Base-by-base conservation (phyloP, 345 rosid genomes). In the Excoecaria cochinchinensis region DNA sequence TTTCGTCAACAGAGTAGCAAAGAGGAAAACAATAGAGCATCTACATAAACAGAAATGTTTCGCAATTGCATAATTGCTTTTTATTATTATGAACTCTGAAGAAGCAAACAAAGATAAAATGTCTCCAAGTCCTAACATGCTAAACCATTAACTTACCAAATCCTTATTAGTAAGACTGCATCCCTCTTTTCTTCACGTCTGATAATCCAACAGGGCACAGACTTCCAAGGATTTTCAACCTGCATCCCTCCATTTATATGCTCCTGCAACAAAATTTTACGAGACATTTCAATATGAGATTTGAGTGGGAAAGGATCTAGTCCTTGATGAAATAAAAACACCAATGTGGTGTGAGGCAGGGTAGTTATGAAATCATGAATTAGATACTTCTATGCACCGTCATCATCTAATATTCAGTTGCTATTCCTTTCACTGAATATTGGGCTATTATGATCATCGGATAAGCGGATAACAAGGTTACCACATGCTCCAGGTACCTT, bases 131-230 rank as follows among this genome's bases (percentile, higher is more conserved):
- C 72, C 52, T 61, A 70, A 72, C 86, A 83, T 16, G 82, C 74
- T n/a, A 78, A 78, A 80, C 85, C 76, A 82, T 55, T 73, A 56
- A 85, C 97, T 89, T 89, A 95, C 97, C 95, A 19, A 88, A 78
- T 76, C 67, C 75, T 76, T 51, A 71, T 77, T 53, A 78, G 69
- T 24, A 70, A 74, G 69, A 63, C 70, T 46, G 81, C 77, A 71
- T 66, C 56, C 58, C 48, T 48, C 75, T 36, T 51, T 66, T 68
- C 46, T 76, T 69, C 63, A 25, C 40, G 70, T 73, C 79, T 31
- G 61, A 21, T 50, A 31, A 39, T 66, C 72, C 83, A 51, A 36
- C 60, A 24, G 55, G 25, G 52, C 42, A 67, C 52, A 39, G 7
- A 22, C 24, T 58, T 24, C 63, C 63, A 10, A 59, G 42, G 64